Conservation (phyloP, 2,329 filamentous ascomycete species). For the Epichloe scottii region DNA sequence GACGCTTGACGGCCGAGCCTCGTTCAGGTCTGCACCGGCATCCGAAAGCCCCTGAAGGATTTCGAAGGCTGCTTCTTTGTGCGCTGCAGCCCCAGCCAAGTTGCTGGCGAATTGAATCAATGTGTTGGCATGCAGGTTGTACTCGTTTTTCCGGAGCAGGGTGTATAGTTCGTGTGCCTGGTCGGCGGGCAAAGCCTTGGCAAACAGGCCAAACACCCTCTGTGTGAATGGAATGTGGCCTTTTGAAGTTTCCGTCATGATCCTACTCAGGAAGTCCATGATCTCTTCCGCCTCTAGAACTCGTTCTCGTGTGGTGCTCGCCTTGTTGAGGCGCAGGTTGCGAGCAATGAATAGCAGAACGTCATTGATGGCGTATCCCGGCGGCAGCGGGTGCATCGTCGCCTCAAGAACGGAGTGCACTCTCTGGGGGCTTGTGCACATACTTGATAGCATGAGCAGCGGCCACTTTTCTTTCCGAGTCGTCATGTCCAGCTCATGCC, state of each 20-base stretch:
- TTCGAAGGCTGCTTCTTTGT: conserved; percentile 31
- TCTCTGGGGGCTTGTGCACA: conserved; percentile 21
- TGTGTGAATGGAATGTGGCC: conserved; percentile 25
- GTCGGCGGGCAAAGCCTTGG: conserved; percentile 16
- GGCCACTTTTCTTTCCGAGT: conserved; percentile 19
- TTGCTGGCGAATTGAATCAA: conserved; percentile 33
- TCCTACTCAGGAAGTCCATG: conserved; percentile 16
- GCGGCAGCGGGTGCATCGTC: conserved; percentile 23
- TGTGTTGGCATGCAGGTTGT: conserved; percentile 29
- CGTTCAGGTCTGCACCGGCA: conserved; percentile 31
- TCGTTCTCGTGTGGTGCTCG: conserved; percentile 12
- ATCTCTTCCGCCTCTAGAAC: conserved; percentile 16
- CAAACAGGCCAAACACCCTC: conserved; percentile 22
- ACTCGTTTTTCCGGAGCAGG: conserved; percentile 17
- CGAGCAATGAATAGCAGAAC: conserved; percentile 20
- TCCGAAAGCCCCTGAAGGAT: conserved; percentile 27
- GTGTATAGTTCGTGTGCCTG: conserved; percentile 24
- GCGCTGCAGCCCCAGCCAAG: conserved; percentile 26
- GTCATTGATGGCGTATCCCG: conserved; percentile 27
- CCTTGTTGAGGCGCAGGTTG: conserved; percentile 9
- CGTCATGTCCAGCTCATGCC: conserved; percentile 17
- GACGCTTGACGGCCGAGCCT: conserved; percentile 34
- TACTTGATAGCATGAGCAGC: conserved; percentile 22
- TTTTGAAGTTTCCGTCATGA: conserved; percentile 17
- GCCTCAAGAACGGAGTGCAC: conserved; percentile 22